These are phyloP conservation scores for Linum tenue DNA, from an alignment of 345 rosid species.

Conservation along the genomic window DNA sequence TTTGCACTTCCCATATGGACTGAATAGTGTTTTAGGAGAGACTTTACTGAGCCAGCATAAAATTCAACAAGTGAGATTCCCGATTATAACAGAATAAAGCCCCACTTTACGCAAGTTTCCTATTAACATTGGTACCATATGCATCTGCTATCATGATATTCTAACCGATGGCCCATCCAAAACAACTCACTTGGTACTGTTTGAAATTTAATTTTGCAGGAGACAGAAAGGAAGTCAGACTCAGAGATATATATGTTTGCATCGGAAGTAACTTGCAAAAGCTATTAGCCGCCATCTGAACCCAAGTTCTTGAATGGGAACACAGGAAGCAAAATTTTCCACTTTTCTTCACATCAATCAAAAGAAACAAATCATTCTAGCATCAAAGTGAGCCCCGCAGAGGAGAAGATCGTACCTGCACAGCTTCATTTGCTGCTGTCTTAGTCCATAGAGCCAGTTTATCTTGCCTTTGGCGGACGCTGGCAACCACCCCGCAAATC, in stretches of 20 bases:
- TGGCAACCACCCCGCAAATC: conserved; percentile 91
- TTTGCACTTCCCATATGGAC: not conserved
- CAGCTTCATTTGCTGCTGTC: conserved; percentile 86
- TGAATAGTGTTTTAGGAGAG: not conserved
- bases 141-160: not conserved
- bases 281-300: not conserved
- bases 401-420: conserved; percentile 37
- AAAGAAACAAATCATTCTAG: not conserved
- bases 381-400: not conserved
- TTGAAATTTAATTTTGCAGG: not conserved
- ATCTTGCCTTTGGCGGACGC: conserved; percentile 76
- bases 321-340: not conserved
- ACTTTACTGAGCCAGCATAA: not conserved
- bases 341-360: not conserved
- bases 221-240: not conserved
- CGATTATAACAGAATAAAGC: not conserved
- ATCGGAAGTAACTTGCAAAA: not conserved
- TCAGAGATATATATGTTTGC: too few relatives aligned
- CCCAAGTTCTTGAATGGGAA: not conserved
- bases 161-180: not conserved
- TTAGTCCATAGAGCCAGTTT: conserved; percentile 87
- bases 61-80: not conserved
- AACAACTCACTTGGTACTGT: not conserved
- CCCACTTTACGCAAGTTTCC: not conserved
- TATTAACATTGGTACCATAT: not conserved